Evolutionary conservation across 2,329 filamentous ascomycete species (phyloP), one percentile per base, ranked within the genome.

Genomic region (Knufia petricola): DNA sequence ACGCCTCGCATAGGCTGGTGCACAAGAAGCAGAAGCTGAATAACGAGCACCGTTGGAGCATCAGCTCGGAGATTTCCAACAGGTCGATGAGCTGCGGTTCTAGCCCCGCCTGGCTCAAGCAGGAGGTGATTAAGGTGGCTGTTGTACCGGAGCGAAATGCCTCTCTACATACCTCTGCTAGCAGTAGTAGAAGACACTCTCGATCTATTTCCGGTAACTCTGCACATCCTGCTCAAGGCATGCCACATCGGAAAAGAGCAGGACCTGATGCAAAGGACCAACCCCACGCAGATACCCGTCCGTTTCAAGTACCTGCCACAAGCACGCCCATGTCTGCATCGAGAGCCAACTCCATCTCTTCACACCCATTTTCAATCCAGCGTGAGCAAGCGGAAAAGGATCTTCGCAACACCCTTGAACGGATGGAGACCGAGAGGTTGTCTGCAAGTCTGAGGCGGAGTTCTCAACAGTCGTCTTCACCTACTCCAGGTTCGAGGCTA

Each of bases 11-110:
- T 59, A 70, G 69, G 37, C 62, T 77, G 17, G 62, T 73, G 15
- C 75, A 76, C 55, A 77, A 75, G 56, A 65, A 66, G 28, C 68
- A 66, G 31, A 71, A 68, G 19, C 71, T 78, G 37, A 68, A 68
- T 10, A 70, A 76, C 39, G 64, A 69, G 46, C 64, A 70, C 50
- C 65, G 69, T 23, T 63, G 60, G 52, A 72, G 69, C 49, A 60
- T 66, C 44, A 63, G 62, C 3, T 71, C 70, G 2, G 69, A 70
- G 40, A 57, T 65, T 12, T 67, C 68, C 4, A 47, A 47, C 38
- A 59, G 63, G 43, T 61, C 66, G 9, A 55, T 59, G 21, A 64
- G 61, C 49, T 58, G 62, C 9, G 58, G 57, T 3, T 59, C 62
- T n/a, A 64, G 52, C 47, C 57, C 52, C 20, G 55, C 58, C 34